phyloP scores from a whole-genome alignment of 192 early-diverging fungal genomes.

The Umbelopsis ramanniana region DNA sequence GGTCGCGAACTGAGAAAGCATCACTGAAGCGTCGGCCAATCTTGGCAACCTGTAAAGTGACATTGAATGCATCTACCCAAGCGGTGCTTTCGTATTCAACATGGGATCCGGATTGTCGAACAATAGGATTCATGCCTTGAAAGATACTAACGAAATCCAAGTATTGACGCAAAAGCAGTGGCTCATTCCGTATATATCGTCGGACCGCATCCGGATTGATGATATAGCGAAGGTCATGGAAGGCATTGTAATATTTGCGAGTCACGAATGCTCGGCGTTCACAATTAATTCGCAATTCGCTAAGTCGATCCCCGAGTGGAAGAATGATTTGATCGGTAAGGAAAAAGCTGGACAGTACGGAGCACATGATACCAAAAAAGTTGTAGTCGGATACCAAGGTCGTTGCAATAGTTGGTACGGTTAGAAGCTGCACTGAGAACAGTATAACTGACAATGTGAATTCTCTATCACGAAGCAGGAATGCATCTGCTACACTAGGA shows the following conservation, averaged over 20 bases:
- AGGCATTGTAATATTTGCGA: conserved; percentile 76
- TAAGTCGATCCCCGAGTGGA: conserved; percentile 37
- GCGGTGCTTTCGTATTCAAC: conserved; percentile 91
- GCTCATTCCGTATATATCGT: conserved; percentile 59
- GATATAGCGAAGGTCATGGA: conserved; percentile 86
- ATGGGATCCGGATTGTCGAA: conserved; percentile 74
- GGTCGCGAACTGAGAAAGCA: conserved; percentile 43
- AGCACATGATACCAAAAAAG: conserved; percentile 78
- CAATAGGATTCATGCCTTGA: conserved; percentile 93
- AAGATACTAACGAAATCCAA: conserved; percentile 82
- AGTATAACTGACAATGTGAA: conserved; percentile 87
- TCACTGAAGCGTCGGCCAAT: conserved; percentile 75
- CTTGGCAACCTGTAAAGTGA: conserved; percentile 81
- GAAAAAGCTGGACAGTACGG: conserved; percentile 82
- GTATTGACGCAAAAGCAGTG: conserved; percentile 68
- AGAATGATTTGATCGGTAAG: conserved; percentile 67
- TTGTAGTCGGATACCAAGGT: conserved; percentile 78
- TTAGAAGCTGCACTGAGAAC: conserved; percentile 93
- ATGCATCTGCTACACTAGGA: conserved; percentile 74
- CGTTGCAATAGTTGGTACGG: conserved; percentile 86
- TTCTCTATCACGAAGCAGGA: conserved; percentile 86
- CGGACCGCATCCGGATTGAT: conserved; percentile 58
- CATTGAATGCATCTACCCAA: conserved; percentile 92
- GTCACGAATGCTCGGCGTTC: conserved; percentile 72
- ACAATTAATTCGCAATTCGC: conserved; percentile 60